Conservation (phyloP, 345 rosid genomes). For the Toxicodendron radicans region DNA sequence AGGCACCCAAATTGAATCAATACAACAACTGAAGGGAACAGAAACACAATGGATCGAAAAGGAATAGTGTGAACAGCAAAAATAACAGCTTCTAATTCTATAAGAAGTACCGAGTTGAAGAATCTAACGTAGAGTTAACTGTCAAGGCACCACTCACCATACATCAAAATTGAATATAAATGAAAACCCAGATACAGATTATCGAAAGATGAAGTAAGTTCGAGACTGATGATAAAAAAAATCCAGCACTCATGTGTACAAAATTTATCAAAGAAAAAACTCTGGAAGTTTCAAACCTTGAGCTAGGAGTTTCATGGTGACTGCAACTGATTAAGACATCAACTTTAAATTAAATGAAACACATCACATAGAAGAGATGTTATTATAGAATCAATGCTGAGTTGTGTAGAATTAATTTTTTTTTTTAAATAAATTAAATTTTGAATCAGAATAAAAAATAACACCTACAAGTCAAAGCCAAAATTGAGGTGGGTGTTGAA, state of each 20-base stretch:
- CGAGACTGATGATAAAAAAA: slow-evolving; percentile 11
- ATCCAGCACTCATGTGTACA: background rate
- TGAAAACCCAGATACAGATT: slow-evolving; percentile 5
- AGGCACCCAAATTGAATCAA: background rate
- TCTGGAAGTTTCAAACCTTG: background rate
- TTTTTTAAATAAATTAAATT: background rate
- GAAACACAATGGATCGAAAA: background rate
- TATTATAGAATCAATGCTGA: slow-evolving; percentile 5
- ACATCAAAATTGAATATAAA: slow-evolving; percentile 12
- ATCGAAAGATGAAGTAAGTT: slow-evolving; percentile 1
- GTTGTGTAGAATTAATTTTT: background rate
- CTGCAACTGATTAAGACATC: background rate
- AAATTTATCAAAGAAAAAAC: too few relatives aligned
- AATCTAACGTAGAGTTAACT: background rate
- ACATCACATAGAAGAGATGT: background rate
- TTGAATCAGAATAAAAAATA: background rate
- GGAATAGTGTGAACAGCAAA: background rate
- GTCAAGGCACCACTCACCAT: slow-evolving; percentile 20
- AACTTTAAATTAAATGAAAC: background rate
- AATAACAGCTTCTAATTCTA: background rate
- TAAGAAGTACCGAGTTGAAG: background rate
- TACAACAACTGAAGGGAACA: background rate
- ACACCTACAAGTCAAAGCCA: slow-evolving; percentile 21
- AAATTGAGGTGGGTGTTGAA: background rate
- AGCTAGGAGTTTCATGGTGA: background rate